A percentile compares a stretch with the other conserved stretches of the same genome.
Conservation (phyloP, 73 alveolate genomes). For the Vitrella brassicaformis region DNA sequence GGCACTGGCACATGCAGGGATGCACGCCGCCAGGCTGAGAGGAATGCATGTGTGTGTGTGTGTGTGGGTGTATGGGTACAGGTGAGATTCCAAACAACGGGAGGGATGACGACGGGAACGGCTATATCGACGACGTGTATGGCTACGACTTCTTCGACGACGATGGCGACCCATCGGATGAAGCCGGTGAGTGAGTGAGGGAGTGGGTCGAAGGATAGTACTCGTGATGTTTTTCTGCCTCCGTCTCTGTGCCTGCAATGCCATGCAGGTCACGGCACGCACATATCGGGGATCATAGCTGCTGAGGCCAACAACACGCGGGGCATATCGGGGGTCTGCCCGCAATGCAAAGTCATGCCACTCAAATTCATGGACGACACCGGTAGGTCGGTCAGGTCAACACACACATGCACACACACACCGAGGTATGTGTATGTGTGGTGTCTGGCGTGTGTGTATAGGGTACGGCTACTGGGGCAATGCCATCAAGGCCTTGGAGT, state of each 20-base stretch:
- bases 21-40: too few species aligned
- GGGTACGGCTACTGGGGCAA: not conserved
- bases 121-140: not conserved
- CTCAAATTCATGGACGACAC: not conserved
- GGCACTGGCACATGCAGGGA: too few species aligned
- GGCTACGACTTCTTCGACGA: not conserved
- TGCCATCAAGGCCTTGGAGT: not conserved
- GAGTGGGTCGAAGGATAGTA: too few species aligned
- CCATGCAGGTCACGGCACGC: conserved; percentile 1
- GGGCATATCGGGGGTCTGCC: not conserved
- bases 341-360: not conserved
- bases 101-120: conserved; percentile 5
- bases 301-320: not conserved
- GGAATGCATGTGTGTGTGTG: too few species aligned
- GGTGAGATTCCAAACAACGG: not conserved
- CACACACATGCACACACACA: too few species aligned
- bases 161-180: too few species aligned
- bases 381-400: too few species aligned
- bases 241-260: not conserved
- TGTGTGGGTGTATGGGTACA: too few species aligned
- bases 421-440: too few species aligned
- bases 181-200: too few species aligned
- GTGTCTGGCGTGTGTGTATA: too few species aligned
- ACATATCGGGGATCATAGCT: not conserved
- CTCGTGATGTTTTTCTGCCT: too few species aligned